These are phyloP conservation scores for Zoysia japonica DNA, from an alignment of 176 grass and related monocot species.

Conservation along the genomic window DNA sequence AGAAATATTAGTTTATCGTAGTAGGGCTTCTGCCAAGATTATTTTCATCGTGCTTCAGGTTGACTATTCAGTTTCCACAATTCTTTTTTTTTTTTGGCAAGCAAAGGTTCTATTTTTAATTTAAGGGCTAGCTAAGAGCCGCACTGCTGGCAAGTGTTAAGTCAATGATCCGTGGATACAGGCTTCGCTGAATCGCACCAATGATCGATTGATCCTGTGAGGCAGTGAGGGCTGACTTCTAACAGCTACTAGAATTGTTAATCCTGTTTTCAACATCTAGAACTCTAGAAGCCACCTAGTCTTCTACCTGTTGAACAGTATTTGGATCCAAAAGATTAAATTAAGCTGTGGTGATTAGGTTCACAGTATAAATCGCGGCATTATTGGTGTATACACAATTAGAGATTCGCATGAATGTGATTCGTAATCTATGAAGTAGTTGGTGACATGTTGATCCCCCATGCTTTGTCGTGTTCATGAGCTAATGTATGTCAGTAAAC, in stretches of 20 bases:
- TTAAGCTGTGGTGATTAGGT: neutral
- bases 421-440: conserved; percentile 17
- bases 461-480: neutral
- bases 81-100: neutral
- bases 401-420: conserved; percentile 23
- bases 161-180: too few relatives aligned
- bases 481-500: neutral
- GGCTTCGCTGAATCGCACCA: too few relatives aligned
- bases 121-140: too few relatives aligned
- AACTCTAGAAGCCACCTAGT: too few relatives aligned
- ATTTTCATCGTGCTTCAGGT: neutral
- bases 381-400: conserved; percentile 38
- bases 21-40: conserved; percentile 14
- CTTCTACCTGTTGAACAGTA: too few relatives aligned
- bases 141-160: too few relatives aligned
- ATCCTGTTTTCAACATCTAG: too few relatives aligned
- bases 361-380: conserved; percentile 19
- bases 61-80: neutral
- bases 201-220: too few relatives aligned
- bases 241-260: too few relatives aligned
- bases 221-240: too few relatives aligned
- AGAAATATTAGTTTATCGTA: conserved; percentile 9
- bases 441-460: conserved; percentile 24
- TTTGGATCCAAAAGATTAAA: too few relatives aligned
- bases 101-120: neutral